These are phyloP conservation scores for Acacia pycnantha DNA, from an alignment of 331 rosid species.

Conservation along the genomic window DNA sequence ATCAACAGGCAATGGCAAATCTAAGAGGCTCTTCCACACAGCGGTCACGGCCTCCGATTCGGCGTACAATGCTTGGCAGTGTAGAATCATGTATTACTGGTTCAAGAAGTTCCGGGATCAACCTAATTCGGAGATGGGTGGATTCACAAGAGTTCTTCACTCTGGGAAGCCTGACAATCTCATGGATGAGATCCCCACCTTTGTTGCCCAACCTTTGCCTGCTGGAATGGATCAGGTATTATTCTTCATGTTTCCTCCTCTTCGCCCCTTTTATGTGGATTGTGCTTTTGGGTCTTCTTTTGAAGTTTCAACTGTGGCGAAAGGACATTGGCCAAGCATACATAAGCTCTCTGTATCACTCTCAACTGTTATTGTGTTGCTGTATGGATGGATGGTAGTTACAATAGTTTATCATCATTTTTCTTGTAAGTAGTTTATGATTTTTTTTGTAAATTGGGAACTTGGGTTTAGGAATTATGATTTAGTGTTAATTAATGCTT, in stretches of 20 bases:
- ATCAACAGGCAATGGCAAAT: slow-evolving; percentile 28
- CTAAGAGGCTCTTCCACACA: slow-evolving; percentile 79
- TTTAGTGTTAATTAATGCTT: not conserved
- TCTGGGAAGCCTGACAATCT: slow-evolving; percentile 77
- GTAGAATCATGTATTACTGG: slow-evolving; percentile 94
- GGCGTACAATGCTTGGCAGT: slow-evolving; percentile 95
- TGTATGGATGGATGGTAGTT: not conserved
- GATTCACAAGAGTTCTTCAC: slow-evolving; percentile 88
- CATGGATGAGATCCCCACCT: slow-evolving; percentile 97
- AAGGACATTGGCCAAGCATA: not conserved
- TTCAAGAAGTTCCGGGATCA: slow-evolving; percentile 61
- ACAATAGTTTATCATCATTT: not conserved
- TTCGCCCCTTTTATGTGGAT: not conserved
- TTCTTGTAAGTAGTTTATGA: not conserved
- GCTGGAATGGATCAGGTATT: slow-evolving; percentile 90
- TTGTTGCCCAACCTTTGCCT: slow-evolving; percentile 95
- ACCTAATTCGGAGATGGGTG: slow-evolving; percentile 85
- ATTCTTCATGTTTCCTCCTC: not conserved
- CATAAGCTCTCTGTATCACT: not conserved
- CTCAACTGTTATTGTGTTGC: not conserved
- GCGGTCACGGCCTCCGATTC: slow-evolving; percentile 96
- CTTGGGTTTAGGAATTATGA: not conserved
- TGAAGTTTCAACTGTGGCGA: not conserved
- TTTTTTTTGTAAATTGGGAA: not conserved
- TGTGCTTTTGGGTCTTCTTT: slow-evolving; percentile 7